phyloP scores from a whole-genome alignment of 1,284 basidiomycete genomes.

The Lentinula novae-zelandiae region DNA sequence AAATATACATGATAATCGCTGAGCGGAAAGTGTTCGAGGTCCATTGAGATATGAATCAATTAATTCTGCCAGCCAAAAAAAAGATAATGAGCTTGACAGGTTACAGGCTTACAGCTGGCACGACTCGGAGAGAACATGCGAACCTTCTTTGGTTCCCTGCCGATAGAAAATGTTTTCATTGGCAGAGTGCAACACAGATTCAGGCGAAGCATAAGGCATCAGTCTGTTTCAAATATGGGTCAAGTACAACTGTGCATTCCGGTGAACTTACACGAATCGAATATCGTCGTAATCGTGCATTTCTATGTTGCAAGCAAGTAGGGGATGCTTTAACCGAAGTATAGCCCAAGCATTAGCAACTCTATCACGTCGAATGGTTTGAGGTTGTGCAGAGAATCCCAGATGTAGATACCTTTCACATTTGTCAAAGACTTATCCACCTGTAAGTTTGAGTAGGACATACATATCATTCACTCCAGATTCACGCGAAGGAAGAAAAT shows the following conservation, averaged over 20 bases:
- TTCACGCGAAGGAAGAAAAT: conserved; percentile 69
- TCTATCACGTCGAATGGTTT: conserved; percentile 40
- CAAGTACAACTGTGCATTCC: not conserved
- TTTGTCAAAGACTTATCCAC: not conserved
- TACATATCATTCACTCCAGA: conserved; percentile 83
- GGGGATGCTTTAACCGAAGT: conserved; percentile 60
- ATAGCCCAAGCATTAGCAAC: conserved; percentile 67
- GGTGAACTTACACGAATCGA: conserved; percentile 53
- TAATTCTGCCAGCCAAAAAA: conserved; percentile 39
- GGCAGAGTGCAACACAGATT: conserved; percentile 46
- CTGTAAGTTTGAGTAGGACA: conserved; percentile 16
- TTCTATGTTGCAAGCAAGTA: conserved; percentile 56
- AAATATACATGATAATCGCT: conserved; percentile 68
- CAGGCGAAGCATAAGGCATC: conserved; percentile 37
- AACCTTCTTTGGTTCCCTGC: conserved; percentile 50
- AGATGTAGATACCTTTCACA: conserved; percentile 63
- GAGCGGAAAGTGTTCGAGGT: conserved; percentile 64
- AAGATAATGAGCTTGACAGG: not conserved
- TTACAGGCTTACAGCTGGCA: not conserved
- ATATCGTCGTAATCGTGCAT: conserved; percentile 65
- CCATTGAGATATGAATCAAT: conserved; percentile 73
- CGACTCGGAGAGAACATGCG: conserved; percentile 11
- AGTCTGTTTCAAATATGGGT: conserved; percentile 36
- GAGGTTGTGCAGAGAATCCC: conserved; percentile 48
- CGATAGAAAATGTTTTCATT: conserved; percentile 48